Percentiles rank a stretch among this genome's conserved stretches.
Evolutionary conservation across 441 rosid genomes (phyloP).

Genomic region (Kokia cookei): DNA sequence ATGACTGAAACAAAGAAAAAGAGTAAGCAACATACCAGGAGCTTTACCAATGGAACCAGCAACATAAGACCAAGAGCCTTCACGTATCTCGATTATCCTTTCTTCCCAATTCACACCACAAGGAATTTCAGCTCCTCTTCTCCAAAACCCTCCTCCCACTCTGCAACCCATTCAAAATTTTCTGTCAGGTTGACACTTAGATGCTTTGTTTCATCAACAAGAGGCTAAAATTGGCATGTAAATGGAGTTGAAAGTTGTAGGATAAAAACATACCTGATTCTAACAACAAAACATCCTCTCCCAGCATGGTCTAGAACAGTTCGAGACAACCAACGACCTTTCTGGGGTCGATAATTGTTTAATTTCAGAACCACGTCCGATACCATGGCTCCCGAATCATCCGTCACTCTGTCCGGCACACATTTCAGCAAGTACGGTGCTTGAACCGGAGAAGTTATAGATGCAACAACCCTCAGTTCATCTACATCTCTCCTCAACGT

Average conservation of each 20-base stretch:
- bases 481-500: constrained; percentile 41
- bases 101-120: constrained; percentile 64
- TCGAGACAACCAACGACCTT: constrained; percentile 91
- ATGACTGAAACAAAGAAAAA: background rate
- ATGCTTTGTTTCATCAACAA: background rate
- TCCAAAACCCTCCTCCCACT: constrained; percentile 78
- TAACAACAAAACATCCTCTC: constrained; percentile 73
- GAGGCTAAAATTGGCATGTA: no score
- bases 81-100: constrained; percentile 66
- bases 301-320: constrained; percentile 92
- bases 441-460: constrained; percentile 84
- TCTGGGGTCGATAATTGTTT: constrained; percentile 66
- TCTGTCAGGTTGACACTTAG: background rate
- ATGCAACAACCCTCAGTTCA: constrained; percentile 41
- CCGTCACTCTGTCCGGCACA: constrained; percentile 84
- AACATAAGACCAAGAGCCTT: constrained; percentile 85
- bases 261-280: constrained; percentile 44
- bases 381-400: constrained; percentile 90
- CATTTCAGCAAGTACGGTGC: constrained; percentile 78
- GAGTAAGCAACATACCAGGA: constrained; percentile 54
- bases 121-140: constrained; percentile 80
- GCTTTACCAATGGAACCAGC: constrained; percentile 87
- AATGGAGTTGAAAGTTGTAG: background rate
- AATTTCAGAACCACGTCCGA: constrained; percentile 69
- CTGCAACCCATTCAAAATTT: constrained; percentile 24